Evolutionary conservation across 176 grass and related monocot genomes (phyloP).

Genomic region (Saccharum spontaneum): DNA sequence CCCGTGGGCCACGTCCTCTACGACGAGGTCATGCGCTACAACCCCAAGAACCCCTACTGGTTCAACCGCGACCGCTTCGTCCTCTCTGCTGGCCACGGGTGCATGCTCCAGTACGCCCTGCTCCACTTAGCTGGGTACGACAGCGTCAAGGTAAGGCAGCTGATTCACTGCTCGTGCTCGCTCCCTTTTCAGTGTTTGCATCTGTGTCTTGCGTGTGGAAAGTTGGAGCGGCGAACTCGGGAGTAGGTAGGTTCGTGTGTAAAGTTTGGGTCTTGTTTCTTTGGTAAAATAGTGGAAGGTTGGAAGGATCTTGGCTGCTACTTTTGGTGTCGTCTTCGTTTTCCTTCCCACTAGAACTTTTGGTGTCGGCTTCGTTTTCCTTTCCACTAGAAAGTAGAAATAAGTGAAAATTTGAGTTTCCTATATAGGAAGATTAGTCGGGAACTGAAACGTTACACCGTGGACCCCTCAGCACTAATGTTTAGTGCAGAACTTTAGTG

Average conservation of each 20-base stretch:
- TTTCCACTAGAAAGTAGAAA: too few species aligned
- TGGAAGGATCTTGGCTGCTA: slow-evolving; percentile 34
- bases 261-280: background rate
- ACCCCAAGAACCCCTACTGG: slow-evolving; percentile 97
- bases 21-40: slow-evolving; percentile 97
- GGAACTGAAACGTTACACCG: background rate
- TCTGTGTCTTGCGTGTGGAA: background rate
- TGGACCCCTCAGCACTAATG: slow-evolving; percentile 1
- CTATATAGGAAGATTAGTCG: background rate
- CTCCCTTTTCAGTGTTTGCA: background rate
- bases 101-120: slow-evolving; percentile 96
- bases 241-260: background rate
- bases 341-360: background rate
- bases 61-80: slow-evolving; percentile 99
- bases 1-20: slow-evolving; percentile 89
- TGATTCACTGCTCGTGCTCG: background rate
- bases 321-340: background rate
- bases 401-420: background rate
- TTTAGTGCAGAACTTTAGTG: background rate
- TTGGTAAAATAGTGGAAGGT: slow-evolving; percentile 24
- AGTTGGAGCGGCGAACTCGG: too few species aligned
- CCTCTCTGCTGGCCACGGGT: slow-evolving; percentile 92
- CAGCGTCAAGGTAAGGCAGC: slow-evolving; percentile 65
- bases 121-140: slow-evolving; percentile 97
- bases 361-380: background rate